Evolutionary conservation across 2,329 filamentous ascomycete genomes (phyloP).

Genomic region (Cordyceps javanica): DNA sequence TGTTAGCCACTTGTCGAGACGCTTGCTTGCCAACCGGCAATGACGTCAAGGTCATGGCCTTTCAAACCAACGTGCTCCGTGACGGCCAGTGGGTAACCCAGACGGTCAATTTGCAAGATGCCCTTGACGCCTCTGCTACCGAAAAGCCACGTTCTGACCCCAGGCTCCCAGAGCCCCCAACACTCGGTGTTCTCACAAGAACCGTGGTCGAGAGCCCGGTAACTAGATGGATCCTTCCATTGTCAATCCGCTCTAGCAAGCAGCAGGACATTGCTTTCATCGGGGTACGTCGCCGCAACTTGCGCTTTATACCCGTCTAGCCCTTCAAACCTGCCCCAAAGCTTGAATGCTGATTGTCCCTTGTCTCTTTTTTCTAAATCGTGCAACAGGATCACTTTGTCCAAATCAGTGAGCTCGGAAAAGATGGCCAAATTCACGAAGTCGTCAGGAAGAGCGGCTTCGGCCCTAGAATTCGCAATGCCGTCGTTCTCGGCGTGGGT

Average conservation of each 20-base stretch:
- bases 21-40: constrained; percentile 14
- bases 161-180: constrained; percentile 36
- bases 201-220: constrained; percentile 73
- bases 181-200: constrained; percentile 67
- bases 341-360: constrained; percentile 10
- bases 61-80: constrained; percentile 49
- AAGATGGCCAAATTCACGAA: constrained; percentile 65
- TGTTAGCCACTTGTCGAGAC: neutral
- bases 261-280: constrained; percentile 83
- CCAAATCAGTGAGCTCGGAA: constrained; percentile 68
- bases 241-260: constrained; percentile 62
- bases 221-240: constrained; percentile 71
- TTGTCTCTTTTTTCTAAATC: neutral
- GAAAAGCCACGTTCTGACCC: constrained; percentile 26
- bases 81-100: constrained; percentile 53
- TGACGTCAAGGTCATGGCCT: constrained; percentile 30
- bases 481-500: constrained; percentile 63
- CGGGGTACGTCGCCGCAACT: constrained; percentile 51
- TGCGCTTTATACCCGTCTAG: neutral
- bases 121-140: constrained; percentile 32
- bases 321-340: neutral
- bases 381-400: constrained; percentile 65
- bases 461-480: constrained; percentile 69
- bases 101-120: constrained; percentile 38
- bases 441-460: constrained; percentile 77